Evolutionary conservation across 2,329 filamentous ascomycete genomes (phyloP).

Genomic region (Sarocladiaceae sp.): DNA sequence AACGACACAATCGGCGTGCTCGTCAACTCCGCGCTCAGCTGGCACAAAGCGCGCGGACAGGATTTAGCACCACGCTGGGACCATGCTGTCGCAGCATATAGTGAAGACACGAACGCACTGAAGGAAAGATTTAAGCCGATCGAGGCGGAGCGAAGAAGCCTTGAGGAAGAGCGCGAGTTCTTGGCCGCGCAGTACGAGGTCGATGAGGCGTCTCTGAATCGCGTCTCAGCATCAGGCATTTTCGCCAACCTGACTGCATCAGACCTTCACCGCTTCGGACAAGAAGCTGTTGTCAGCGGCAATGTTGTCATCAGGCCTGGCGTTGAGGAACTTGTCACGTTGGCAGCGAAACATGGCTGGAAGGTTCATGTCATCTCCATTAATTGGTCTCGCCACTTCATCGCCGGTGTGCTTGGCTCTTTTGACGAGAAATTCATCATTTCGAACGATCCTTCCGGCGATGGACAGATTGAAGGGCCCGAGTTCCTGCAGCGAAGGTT

Average conservation of each 20-base stretch:
- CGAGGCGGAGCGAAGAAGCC: slow-evolving; percentile 26
- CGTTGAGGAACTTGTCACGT: slow-evolving; percentile 28
- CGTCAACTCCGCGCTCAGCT: slow-evolving; percentile 36
- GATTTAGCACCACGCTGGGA: slow-evolving; percentile 39
- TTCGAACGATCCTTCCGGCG: slow-evolving; percentile 34
- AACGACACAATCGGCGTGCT: slow-evolving; percentile 49
- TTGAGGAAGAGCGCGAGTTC: slow-evolving; percentile 37
- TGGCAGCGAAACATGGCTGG: slow-evolving; percentile 27
- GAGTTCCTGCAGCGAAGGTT: slow-evolving; percentile 20
- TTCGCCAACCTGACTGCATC: slow-evolving; percentile 33
- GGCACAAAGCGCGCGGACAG: slow-evolving; percentile 22
- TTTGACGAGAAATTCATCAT: no score
- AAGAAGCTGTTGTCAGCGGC: slow-evolving; percentile 27
- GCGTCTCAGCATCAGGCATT: slow-evolving; percentile 38
- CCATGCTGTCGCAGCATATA: slow-evolving; percentile 40
- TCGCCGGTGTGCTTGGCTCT: slow-evolving; percentile 42
- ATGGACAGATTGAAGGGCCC: slow-evolving; percentile 39
- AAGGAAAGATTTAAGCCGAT: slow-evolving; percentile 26
- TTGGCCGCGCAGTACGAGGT: slow-evolving; percentile 37
- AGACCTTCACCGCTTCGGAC: slow-evolving; percentile 35
- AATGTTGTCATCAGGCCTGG: slow-evolving; percentile 33
- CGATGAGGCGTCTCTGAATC: slow-evolving; percentile 41
- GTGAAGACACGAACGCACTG: slow-evolving; percentile 36
- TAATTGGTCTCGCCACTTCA: slow-evolving; percentile 47
- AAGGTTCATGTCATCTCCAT: slow-evolving; percentile 43